These are phyloP conservation scores for Serendipita vermifera DNA, from an alignment of 768 basidiomycete species.

Conservation along the genomic window DNA sequence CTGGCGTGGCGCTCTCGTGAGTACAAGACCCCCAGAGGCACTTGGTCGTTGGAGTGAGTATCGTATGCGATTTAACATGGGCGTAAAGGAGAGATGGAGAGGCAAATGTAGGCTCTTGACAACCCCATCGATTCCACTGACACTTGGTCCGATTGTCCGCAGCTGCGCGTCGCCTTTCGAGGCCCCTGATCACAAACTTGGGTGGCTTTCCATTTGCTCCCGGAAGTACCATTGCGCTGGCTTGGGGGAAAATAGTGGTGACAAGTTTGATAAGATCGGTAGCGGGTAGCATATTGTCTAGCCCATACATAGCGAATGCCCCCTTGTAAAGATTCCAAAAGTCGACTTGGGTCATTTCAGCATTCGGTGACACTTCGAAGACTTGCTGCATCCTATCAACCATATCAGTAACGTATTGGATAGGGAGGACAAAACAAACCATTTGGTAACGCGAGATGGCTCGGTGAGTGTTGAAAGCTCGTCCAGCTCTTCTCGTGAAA, in stretches of 20 bases:
- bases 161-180: slow-evolving; percentile 50
- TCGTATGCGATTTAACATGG: slow-evolving; percentile 50
- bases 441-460: slow-evolving; percentile 72
- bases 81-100: slow-evolving; percentile 57
- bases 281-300: slow-evolving; percentile 56
- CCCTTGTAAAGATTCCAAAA: slow-evolving; percentile 93
- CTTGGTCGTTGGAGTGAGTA: slow-evolving; percentile 10
- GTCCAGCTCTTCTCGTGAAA: slow-evolving; percentile 59
- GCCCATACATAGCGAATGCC: slow-evolving; percentile 50
- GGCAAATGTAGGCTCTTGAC: slow-evolving; percentile 33
- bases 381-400: slow-evolving; percentile 74
- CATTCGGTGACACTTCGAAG: slow-evolving; percentile 61
- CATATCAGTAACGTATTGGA: neutral
- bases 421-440: slow-evolving; percentile 32
- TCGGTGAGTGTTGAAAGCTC: slow-evolving; percentile 45
- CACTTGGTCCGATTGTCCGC: slow-evolving; percentile 56
- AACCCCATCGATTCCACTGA: slow-evolving; percentile 57
- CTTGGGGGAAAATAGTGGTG: slow-evolving; percentile 68
- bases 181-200: slow-evolving; percentile 79
- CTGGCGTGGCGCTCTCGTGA: slow-evolving; percentile 33
- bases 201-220: slow-evolving; percentile 38
- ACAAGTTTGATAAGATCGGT: slow-evolving; percentile 94
- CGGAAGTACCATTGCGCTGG: slow-evolving; percentile 73
- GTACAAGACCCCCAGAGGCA: slow-evolving; percentile 69
- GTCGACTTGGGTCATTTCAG: slow-evolving; percentile 83